Evolutionary conservation across 2,329 filamentous ascomycete species (phyloP).

Genomic region (Arachnomyces sp.): DNA sequence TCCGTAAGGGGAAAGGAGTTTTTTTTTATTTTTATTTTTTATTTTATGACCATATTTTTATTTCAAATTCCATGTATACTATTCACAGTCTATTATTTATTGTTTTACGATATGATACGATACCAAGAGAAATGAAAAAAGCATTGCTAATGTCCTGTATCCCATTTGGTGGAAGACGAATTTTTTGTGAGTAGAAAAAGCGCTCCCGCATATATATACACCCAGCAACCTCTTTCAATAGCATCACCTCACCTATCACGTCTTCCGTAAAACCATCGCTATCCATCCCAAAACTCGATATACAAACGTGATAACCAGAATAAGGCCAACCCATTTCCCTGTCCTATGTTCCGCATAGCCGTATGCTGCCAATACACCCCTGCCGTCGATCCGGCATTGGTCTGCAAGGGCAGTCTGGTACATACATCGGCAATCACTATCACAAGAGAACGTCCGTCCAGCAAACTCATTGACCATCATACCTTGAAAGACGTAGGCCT

Average conservation of each 20-base stretch:
- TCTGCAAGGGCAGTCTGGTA: constrained; percentile 56
- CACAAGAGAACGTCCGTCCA: constrained; percentile 56
- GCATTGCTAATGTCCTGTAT: too few relatives aligned
- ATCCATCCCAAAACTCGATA: constrained; percentile 64
- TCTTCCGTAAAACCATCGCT: constrained; percentile 41
- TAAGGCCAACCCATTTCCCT: constrained; percentile 67
- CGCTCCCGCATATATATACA: too few relatives aligned
- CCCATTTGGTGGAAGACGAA: too few relatives aligned
- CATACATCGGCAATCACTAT: constrained; percentile 58
- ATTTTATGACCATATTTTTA: too few relatives aligned
- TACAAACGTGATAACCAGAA: constrained; percentile 66
- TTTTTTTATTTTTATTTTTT: too few relatives aligned
- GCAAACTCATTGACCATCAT: constrained; percentile 91
- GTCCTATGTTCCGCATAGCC: constrained; percentile 58
- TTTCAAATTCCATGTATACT: too few relatives aligned
- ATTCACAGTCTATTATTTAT: too few relatives aligned
- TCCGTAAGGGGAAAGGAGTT: too few relatives aligned
- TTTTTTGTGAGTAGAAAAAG: too few relatives aligned
- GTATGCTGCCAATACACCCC: constrained; percentile 61
- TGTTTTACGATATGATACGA: too few relatives aligned
- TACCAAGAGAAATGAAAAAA: too few relatives aligned
- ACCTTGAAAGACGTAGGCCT: constrained; percentile 73
- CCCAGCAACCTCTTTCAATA: too few relatives aligned
- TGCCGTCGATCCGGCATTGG: constrained; percentile 64
- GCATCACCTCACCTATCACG: background rate